These are phyloP conservation scores for Sporothrix dimorphospora DNA, from an alignment of 2,329 filamentous ascomycete genomes.

Conservation along the genomic window DNA sequence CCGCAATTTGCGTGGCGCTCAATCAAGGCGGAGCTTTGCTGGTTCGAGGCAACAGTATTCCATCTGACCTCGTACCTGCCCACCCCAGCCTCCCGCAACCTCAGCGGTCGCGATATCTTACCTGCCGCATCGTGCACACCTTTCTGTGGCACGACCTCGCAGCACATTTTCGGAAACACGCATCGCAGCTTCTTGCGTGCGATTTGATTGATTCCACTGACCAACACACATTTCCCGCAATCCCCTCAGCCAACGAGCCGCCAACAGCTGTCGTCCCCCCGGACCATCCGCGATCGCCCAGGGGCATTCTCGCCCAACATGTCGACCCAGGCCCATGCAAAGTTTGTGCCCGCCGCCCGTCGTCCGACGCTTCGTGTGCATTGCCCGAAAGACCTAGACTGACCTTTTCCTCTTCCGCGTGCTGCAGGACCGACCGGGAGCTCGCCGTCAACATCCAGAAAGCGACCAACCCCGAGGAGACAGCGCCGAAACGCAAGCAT, in stretches of 20 bases:
- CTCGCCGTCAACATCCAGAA: slow-evolving; percentile 72
- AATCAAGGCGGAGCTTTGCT: slow-evolving; percentile 24
- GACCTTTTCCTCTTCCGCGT: not conserved
- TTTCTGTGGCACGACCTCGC: not conserved
- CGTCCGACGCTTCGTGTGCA: not conserved
- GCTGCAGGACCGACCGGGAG: slow-evolving; percentile 65
- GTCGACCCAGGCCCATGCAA: slow-evolving; percentile 33
- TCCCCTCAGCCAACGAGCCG: slow-evolving; percentile 3
- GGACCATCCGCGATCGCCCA: slow-evolving; percentile 18
- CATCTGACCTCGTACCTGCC: slow-evolving; percentile 1
- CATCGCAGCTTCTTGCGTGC: not conserved
- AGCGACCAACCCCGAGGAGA: slow-evolving; percentile 69
- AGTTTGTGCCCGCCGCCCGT: slow-evolving; percentile 26
- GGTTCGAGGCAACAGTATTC: slow-evolving; percentile 22
- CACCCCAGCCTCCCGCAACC: slow-evolving; percentile 23
- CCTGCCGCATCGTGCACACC: not conserved
- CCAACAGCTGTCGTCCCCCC: slow-evolving; percentile 25
- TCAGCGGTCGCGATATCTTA: slow-evolving; percentile 15
- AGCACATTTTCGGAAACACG: not conserved
- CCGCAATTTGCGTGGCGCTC: slow-evolving; percentile 30
- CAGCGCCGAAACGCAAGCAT: slow-evolving; percentile 81
- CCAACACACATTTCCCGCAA: not conserved
- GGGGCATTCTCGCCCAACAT: slow-evolving; percentile 30
- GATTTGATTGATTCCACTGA: not conserved
- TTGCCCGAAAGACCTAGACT: not conserved